Conservation (phyloP, 23 red algal genomes). For the Gracilaria vermiculophylla region DNA sequence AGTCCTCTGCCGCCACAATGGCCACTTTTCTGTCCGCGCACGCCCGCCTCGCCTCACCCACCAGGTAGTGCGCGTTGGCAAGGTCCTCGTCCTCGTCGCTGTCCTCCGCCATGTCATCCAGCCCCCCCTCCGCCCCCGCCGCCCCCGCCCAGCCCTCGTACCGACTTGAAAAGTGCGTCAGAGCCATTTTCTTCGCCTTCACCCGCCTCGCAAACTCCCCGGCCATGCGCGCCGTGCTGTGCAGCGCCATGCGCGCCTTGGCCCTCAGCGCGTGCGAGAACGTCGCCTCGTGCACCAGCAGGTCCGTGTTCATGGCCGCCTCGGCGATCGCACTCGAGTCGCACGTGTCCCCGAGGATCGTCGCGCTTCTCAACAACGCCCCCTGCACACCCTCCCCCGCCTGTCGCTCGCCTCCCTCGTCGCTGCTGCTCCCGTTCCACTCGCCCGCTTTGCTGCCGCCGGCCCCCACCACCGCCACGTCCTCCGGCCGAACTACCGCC, state of each 20-base stretch:
- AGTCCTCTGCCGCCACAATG: slow-evolving; percentile 63
- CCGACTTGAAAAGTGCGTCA: slow-evolving; percentile 93
- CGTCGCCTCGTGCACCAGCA: slow-evolving; percentile 93
- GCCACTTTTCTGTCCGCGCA: not conserved
- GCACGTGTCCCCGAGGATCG: slow-evolving; percentile 85
- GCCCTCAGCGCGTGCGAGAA: slow-evolving; percentile 54
- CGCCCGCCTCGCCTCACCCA: slow-evolving; percentile 27
- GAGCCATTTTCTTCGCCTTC: slow-evolving; percentile 59
- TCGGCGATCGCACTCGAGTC: slow-evolving; percentile 65
- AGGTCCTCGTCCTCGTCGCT: slow-evolving; percentile 60
- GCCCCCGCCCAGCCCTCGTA: slow-evolving; percentile 58
- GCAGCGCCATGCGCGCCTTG: slow-evolving; percentile 67
- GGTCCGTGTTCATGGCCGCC: slow-evolving; percentile 54
- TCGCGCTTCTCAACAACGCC: slow-evolving; percentile 50
- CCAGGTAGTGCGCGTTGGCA: not conserved
- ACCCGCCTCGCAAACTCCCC: slow-evolving; percentile 78
- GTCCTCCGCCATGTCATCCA: not conserved
- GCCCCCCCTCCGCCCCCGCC: not conserved
- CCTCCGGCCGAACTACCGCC: slow-evolving; percentile 37
- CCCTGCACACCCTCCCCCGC: not conserved
- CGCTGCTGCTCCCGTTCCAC: not conserved
- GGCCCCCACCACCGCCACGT: slow-evolving; percentile 34
- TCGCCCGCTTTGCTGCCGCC: not conserved
- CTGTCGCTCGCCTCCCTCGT: not conserved
- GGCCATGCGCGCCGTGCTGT: slow-evolving; percentile 94